Evolutionary conservation across 345 rosid species (phyloP), one percentile per base, ranked within the genome.

Genomic region (Brassica juncea): DNA sequence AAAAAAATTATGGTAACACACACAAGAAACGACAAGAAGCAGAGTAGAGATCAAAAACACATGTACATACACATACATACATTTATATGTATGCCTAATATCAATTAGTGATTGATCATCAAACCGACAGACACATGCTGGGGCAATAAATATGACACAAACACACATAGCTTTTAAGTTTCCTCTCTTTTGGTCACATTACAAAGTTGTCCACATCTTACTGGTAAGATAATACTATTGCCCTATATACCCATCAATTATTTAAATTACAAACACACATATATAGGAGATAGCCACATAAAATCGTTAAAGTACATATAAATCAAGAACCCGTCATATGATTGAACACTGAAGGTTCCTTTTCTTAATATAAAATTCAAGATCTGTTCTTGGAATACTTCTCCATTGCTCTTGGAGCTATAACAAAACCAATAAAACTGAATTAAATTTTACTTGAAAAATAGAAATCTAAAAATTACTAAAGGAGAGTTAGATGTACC

Each of bases 121-220:
- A 66, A 70, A 65, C 80, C 67, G 80, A 75, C 80, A 75, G 64
- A 81, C 71, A 75, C 83, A 81, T 81, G 83, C 59, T 54, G 59
- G 23, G 59, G 59, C 83, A 80, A 80, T 74, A 75, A 80, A 80
- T 80, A 75, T 70, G 83, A 80, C 80, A 69, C 79, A 70, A 69
- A 80, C 79, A 80, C 79, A 80, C 68, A 80, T 55, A 80, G 79
- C 64, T 74, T 62, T 74, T 54, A 80, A 80, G 83, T 80, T 80
- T 80, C 82, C 72, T 80, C 83, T 80, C 79, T 74, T 74, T 69
- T 80, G 83, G 79, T 69, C 79, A 80, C 83, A 80, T 70, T 75
- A 75, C 79, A 75, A 27, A 28, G 65, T 74, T 75, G 80, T 80
- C 80, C 83, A 74, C 72, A 80, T 42, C 55, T 68, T 79, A 27